Conservation (phyloP, 1,139 yeast species). For the Blastobotrys indianensis region DNA sequence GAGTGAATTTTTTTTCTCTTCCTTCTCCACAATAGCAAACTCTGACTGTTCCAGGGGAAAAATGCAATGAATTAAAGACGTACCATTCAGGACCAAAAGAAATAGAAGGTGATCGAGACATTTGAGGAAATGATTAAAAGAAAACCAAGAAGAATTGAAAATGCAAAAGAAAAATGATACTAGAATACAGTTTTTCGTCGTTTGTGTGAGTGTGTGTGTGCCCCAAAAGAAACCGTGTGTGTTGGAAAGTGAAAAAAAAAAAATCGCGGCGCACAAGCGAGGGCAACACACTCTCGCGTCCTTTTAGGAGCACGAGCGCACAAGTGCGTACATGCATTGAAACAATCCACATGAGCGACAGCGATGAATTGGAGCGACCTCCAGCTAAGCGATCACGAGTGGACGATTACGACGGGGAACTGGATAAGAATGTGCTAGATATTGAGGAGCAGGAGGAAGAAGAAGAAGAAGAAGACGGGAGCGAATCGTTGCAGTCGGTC, state of each 20-base stretch:
- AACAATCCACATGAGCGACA: too few relatives aligned
- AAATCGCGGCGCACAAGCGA: too few relatives aligned
- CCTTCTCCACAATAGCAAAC: neutral
- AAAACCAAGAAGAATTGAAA: neutral
- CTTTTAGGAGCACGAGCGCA: too few relatives aligned
- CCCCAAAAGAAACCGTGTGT: too few relatives aligned
- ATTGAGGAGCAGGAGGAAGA: neutral
- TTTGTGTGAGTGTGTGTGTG: neutral
- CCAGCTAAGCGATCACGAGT: neutral
- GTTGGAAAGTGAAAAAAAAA: too few relatives aligned
- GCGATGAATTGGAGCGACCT: neutral
- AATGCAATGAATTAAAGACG: constrained; percentile 16
- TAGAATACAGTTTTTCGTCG: neutral
- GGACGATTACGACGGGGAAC: constrained; percentile 2
- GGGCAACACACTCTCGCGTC: too few relatives aligned
- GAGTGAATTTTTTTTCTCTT: too few relatives aligned
- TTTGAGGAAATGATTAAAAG: constrained; percentile 3
- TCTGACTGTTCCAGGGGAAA: neutral
- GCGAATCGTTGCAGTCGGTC: neutral
- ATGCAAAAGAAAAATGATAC: neutral
- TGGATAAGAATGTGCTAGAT: neutral
- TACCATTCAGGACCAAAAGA: constrained; percentile 41
- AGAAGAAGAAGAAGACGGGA: neutral
- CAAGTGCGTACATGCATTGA: too few relatives aligned
- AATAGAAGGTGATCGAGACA: constrained; percentile 28